Percentiles rank a stretch among this genome's conserved stretches.
Evolutionary conservation across 495 filamentous ascomycete species (phyloP).

Genomic region (Gamarada debralockiae): DNA sequence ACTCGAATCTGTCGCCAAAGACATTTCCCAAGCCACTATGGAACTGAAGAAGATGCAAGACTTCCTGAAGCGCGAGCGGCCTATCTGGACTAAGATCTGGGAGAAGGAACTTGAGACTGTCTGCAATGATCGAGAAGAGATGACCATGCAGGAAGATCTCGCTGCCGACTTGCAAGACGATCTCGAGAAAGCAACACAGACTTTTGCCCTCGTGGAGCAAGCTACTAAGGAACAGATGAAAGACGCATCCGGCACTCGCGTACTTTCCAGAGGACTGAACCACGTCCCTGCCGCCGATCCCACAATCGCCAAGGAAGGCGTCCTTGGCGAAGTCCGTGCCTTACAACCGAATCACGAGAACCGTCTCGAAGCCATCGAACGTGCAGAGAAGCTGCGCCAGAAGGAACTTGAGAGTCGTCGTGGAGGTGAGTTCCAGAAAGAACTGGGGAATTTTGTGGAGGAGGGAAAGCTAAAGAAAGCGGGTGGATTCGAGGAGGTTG

Average conservation of each 20-base stretch:
- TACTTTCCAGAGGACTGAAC: conserved; percentile 54
- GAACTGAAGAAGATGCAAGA: conserved; percentile 96
- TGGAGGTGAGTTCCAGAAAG: conserved; percentile 81
- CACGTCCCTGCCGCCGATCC: conserved; percentile 60
- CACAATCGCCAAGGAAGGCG: conserved; percentile 77
- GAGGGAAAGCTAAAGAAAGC: conserved; percentile 94
- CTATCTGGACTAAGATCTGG: conserved; percentile 97
- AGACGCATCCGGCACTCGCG: conserved; percentile 51
- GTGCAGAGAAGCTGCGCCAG: conserved; percentile 83
- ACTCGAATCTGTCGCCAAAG: conserved; percentile 81
- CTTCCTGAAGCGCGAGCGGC: conserved; percentile 86
- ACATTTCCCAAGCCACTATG: conserved; percentile 72
- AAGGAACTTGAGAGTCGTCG: conserved; percentile 77
- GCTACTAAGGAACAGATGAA: conserved; percentile 94
- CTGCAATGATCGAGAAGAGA: conserved; percentile 88
- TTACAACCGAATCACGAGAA: conserved; percentile 94
- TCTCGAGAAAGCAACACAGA: conserved; percentile 87
- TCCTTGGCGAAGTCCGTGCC: conserved; percentile 90
- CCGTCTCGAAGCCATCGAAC: conserved; percentile 89
- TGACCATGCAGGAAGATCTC: conserved; percentile 92
- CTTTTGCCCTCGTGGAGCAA: conserved; percentile 91
- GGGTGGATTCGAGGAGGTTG: conserved; percentile 90
- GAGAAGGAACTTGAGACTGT: conserved; percentile 92
- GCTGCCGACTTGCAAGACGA: conserved; percentile 90
- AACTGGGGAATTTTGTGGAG: conserved; percentile 82